phyloP scores from a whole-genome alignment of 1,284 basidiomycete genomes.

The Boletus mariae region DNA sequence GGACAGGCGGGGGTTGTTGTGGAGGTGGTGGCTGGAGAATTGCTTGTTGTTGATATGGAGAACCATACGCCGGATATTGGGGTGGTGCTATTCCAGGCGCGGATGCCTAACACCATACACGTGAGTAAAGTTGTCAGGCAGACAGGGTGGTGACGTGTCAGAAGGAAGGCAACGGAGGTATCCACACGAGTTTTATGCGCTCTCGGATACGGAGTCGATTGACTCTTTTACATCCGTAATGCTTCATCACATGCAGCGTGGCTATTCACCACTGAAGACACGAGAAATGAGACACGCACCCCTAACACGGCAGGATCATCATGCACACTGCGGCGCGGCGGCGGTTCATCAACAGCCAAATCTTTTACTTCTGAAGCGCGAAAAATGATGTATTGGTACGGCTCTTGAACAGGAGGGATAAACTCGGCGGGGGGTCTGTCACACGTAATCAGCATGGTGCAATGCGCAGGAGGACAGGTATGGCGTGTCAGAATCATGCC shows the following conservation, averaged over 20 bases:
- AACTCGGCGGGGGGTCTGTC: slow-evolving; percentile 64
- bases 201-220: slow-evolving; percentile 44
- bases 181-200: slow-evolving; percentile 52
- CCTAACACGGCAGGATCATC: slow-evolving; percentile 77
- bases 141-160: slow-evolving; percentile 28
- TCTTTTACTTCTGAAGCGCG: slow-evolving; percentile 81
- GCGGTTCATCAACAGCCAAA: slow-evolving; percentile 67
- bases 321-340: slow-evolving; percentile 58
- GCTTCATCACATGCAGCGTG: slow-evolving; percentile 38
- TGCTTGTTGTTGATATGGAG: slow-evolving; percentile 29
- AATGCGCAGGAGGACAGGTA: background rate
- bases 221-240: slow-evolving; percentile 50
- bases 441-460: slow-evolving; percentile 14
- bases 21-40: slow-evolving; percentile 26
- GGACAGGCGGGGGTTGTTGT: slow-evolving; percentile 21
- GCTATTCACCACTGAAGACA: slow-evolving; percentile 7
- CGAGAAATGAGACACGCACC: slow-evolving; percentile 43
- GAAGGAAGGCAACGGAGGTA: slow-evolving; percentile 60
- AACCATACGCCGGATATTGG: slow-evolving; percentile 29
- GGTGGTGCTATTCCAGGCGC: slow-evolving; percentile 33
- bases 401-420: slow-evolving; percentile 73
- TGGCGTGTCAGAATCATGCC: too few species aligned
- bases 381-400: slow-evolving; percentile 80
- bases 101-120: slow-evolving; percentile 28
- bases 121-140: slow-evolving; percentile 11